Evolutionary conservation across 805 yeast genomes (phyloP).

Genomic region (Schwanniomyces sp.): DNA sequence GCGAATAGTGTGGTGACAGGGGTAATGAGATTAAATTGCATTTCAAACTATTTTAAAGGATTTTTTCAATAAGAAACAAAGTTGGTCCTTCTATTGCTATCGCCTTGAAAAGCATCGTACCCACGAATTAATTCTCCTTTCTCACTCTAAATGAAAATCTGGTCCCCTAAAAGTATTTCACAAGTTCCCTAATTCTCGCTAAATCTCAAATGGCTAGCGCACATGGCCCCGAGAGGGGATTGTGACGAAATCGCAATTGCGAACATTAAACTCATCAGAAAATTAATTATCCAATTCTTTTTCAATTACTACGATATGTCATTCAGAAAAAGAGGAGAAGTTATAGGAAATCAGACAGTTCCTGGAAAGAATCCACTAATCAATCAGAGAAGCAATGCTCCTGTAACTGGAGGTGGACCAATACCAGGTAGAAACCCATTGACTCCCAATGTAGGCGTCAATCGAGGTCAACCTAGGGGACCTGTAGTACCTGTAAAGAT

Average conservation of each 20-base stretch:
- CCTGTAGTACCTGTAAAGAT: conserved; percentile 2
- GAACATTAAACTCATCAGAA: conserved; percentile 1
- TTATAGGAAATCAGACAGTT: conserved; percentile 3
- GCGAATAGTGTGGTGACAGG: too few species aligned
- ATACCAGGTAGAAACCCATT: conserved; percentile 6
- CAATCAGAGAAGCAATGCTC: background rate
- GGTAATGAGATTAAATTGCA: too few species aligned
- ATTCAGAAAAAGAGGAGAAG: conserved; percentile 42
- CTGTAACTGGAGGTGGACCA: background rate
- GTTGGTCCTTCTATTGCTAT: too few species aligned
- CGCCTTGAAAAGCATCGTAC: too few species aligned
- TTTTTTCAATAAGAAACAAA: too few species aligned
- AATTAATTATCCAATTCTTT: background rate
- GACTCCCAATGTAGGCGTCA: background rate
- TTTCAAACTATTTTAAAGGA: too few species aligned
- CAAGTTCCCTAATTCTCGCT: too few species aligned
- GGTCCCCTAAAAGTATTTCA: too few species aligned
- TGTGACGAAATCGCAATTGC: background rate
- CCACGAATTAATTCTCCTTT: too few species aligned
- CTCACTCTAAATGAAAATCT: too few species aligned
- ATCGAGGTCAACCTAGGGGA: background rate
- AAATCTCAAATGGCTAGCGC: too few species aligned
- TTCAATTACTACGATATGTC: conserved; percentile 25
- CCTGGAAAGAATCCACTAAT: conserved; percentile 2
- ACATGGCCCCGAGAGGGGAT: too few species aligned